Conservation (phyloP, 257 asterid genomes). For the Lavandula angustifolia region DNA sequence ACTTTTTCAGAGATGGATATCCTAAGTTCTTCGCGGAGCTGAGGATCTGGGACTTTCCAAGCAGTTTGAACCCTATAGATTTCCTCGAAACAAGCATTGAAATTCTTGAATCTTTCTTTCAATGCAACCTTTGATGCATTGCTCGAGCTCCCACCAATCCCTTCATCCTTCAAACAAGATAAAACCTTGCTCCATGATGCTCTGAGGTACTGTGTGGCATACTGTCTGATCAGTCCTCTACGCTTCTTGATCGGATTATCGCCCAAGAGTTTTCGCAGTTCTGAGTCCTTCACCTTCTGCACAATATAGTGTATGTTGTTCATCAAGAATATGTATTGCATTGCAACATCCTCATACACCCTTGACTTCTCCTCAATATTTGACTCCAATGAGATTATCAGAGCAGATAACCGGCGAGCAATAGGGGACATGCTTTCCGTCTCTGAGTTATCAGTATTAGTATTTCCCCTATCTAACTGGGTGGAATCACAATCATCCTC, state of each 20-base stretch:
- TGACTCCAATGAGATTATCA: conserved; percentile 73
- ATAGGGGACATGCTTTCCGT: conserved; percentile 53
- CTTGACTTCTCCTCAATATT: conserved; percentile 85
- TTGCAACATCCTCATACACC: conserved; percentile 79
- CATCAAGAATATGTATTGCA: conserved; percentile 86
- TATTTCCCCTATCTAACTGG: conserved; percentile 23
- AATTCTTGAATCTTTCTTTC: conserved; percentile 89
- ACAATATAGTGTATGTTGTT: conserved; percentile 87
- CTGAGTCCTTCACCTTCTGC: conserved; percentile 89
- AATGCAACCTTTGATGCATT: conserved; percentile 75
- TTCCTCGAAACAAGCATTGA: conserved; percentile 91
- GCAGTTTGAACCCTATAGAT: conserved; percentile 81
- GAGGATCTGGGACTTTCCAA: conserved; percentile 95
- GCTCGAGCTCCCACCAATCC: conserved; percentile 79
- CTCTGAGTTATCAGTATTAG: conserved; percentile 44
- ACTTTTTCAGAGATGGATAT: conserved; percentile 91
- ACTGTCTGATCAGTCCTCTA: conserved; percentile 75
- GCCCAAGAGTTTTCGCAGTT: conserved; percentile 75
- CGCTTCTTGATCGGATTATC: conserved; percentile 83
- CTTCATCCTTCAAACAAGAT: conserved; percentile 84
- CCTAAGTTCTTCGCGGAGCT: conserved; percentile 95
- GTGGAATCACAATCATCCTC: conserved; percentile 37
- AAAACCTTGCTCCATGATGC: conserved; percentile 87
- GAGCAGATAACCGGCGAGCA: conserved; percentile 58
- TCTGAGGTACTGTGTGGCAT: conserved; percentile 87